Evolutionary conservation across 306 rosid genomes (phyloP), one percentile per base, ranked within the genome.

Genomic region (Cucumis hystrix): DNA sequence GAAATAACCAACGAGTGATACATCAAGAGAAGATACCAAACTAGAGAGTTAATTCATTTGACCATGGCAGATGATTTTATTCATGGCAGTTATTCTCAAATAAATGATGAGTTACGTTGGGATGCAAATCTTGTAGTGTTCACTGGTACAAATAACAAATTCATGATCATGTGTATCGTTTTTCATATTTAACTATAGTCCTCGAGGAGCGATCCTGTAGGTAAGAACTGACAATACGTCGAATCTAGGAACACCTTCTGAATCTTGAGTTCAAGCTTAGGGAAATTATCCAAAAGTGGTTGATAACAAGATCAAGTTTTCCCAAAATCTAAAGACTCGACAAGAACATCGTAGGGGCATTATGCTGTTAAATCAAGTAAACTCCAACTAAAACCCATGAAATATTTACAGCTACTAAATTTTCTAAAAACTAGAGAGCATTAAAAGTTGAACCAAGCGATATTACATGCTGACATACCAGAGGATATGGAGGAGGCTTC

Each of bases 401-500:
- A 64, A 64, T 0, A 33, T 64, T 7, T 30, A 12, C 37, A 4
- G n/a, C 41, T 28, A 12, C 69, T 25, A 30, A 5, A 30, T 14
- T 5, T 63, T 63, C 45, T 28, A 63, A 35, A 30, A 33, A 63
- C 16, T 35, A 63, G 18, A 39, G 16, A 65, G 51, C 51, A 16
- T 8, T 65, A 65, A 35, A 17, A 17, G 39, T 37, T 18, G 72
- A 68, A 68, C 33, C 6, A 41, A 68, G 21, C 3, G 35, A 65
- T 39, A 65, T 39, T 20, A 43, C 11, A 61, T 30, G 5, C n/a
- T 21, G 12, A 68, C 56, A 45, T 87, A 91, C 98, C 87, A 91
- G 81, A 7, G 92, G 88, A 85, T 90, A 94, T 17, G 98, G 96
- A 11, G 97, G 98, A 63, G 96, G 98, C 82, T 85, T 86, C 72